A percentile compares a stretch with the other conserved stretches of the same genome.
Evolutionary conservation across 805 yeast species (phyloP).

Genomic region (Metschnikowia santaceciliae): DNA sequence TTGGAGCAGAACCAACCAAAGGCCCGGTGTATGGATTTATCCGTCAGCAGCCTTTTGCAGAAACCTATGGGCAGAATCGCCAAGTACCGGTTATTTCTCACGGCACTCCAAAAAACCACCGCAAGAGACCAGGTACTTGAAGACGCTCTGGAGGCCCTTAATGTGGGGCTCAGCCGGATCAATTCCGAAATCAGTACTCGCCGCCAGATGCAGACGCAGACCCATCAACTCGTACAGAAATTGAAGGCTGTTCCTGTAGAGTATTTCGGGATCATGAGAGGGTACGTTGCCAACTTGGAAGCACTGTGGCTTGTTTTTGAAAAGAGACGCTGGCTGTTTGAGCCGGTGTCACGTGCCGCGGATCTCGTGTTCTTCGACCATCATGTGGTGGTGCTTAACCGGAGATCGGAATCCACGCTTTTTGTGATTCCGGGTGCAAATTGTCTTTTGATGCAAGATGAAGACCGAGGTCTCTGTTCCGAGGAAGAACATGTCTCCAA

Average conservation of each 20-base stretch:
- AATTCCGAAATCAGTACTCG: slow-evolving; percentile 7
- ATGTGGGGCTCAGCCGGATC: slow-evolving; percentile 5
- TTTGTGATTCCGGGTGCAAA: slow-evolving; percentile 7
- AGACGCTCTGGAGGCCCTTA: slow-evolving; percentile 6
- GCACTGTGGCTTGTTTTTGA: slow-evolving; percentile 6
- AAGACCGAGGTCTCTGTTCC: slow-evolving; percentile 7
- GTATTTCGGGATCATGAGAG: background rate
- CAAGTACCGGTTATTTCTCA: slow-evolving; percentile 14
- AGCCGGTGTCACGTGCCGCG: slow-evolving; percentile 1
- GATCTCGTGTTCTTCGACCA: slow-evolving; percentile 5
- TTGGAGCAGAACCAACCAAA: slow-evolving; percentile 14
- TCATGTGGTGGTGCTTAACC: slow-evolving; percentile 8
- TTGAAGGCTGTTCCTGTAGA: background rate
- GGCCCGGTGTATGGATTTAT: slow-evolving; percentile 12
- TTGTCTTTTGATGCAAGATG: slow-evolving; percentile 4
- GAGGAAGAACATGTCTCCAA: background rate
- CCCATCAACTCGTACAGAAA: background rate
- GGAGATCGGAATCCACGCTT: background rate
- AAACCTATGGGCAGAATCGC: slow-evolving; percentile 15
- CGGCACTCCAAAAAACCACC: slow-evolving; percentile 4
- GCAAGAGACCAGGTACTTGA: background rate
- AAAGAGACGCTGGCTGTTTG: slow-evolving; percentile 4
- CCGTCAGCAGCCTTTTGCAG: slow-evolving; percentile 14
- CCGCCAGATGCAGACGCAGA: slow-evolving; percentile 4
- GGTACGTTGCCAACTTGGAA: background rate